Evolutionary conservation across 768 basidiomycete genomes (phyloP), one percentile per base, ranked within the genome.

Genomic region (Lactarius quietus): DNA sequence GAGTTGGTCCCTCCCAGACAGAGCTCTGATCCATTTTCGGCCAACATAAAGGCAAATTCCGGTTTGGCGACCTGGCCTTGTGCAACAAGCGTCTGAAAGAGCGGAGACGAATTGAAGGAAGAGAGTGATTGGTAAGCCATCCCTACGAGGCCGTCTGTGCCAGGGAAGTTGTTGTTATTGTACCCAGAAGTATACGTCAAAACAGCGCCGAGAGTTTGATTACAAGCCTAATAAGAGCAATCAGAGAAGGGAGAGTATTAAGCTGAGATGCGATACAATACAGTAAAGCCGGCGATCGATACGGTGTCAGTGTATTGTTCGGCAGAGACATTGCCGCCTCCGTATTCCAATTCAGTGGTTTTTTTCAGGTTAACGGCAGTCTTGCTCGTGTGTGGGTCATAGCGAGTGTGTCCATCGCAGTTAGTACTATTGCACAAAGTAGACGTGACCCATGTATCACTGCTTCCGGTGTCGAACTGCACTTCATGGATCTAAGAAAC

Each of bases 1-100:
- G 10, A 17, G 28, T 62, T 56, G 35, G 38, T 29, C 55, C 65
- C 65, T 43, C 65, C 65, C 54, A 66, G 39, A 48, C n/a, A 38
- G 36, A 62, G 56, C 55, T 66, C 53, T 5, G 62, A 29, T n/a
- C 62, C 62, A 6, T 18, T 23, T 10, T 63, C 36, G 31, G 53
- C 54, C 18, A 63, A 33, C 45, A 56, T 52, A 53, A 62, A 31
- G 20, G 35, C 54, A 54, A 63, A 63, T 26, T 35, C 12, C 17
- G 52, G 33, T 4, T 8, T 20, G 26, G 26, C 29, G 35, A 56
- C 26, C 35, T 17, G 35, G 38, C 41, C 55, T 33, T 63, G 62
- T 9, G 35, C 36, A 6, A 63, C 23, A 31, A 63, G 52, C n/a
- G 33, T 43, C 29, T 63, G 23, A n/a, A 63, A 55, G 54, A 48